phyloP scores from a whole-genome alignment of 1,139 yeast genomes.

The Blastobotrys raffinosifermentans region DNA sequence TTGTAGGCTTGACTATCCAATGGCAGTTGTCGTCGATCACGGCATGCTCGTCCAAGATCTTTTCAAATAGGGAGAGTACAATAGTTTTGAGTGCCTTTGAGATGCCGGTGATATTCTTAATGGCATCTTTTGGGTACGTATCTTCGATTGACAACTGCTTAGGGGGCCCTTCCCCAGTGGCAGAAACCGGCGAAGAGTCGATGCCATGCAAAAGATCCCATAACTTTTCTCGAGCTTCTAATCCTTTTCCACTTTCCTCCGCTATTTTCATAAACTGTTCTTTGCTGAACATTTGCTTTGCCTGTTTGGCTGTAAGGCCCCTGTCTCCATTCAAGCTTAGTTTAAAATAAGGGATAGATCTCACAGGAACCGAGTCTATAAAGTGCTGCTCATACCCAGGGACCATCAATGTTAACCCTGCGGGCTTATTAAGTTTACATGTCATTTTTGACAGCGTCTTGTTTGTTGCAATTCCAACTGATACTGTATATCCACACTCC shows the following conservation, averaged over 20 bases:
- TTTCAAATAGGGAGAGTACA: slow-evolving; percentile 21
- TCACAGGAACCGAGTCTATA: slow-evolving; percentile 19
- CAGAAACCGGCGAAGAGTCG: slow-evolving; percentile 23
- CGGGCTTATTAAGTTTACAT: slow-evolving; percentile 30
- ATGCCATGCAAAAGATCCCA: slow-evolving; percentile 30
- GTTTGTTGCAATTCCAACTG: slow-evolving; percentile 31
- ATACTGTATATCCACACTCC: slow-evolving; percentile 30
- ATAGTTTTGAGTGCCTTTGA: slow-evolving; percentile 18
- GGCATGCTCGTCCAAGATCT: slow-evolving; percentile 18
- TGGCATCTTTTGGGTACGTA: slow-evolving; percentile 20
- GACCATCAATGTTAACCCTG: slow-evolving; percentile 28
- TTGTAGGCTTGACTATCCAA: slow-evolving; percentile 23
- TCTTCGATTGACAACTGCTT: slow-evolving; percentile 34
- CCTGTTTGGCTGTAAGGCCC: slow-evolving; percentile 17
- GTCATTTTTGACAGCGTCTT: slow-evolving; percentile 33
- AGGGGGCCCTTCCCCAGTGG: slow-evolving; percentile 24
- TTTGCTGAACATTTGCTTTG: slow-evolving; percentile 10
- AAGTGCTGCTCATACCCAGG: slow-evolving; percentile 25
- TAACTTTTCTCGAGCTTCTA: slow-evolving; percentile 16
- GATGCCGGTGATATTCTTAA: slow-evolving; percentile 12
- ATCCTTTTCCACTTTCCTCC: too few species aligned
- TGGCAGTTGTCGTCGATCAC: slow-evolving; percentile 16
- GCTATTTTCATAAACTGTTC: slow-evolving; percentile 13
- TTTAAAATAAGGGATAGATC: slow-evolving; percentile 31
- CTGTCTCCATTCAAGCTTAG: too few species aligned